A percentile compares a stretch with the other conserved stretches of the same genome.
phyloP scores from a whole-genome alignment of 78 protist species.

The Neovahlkampfia damariscottae region DNA sequence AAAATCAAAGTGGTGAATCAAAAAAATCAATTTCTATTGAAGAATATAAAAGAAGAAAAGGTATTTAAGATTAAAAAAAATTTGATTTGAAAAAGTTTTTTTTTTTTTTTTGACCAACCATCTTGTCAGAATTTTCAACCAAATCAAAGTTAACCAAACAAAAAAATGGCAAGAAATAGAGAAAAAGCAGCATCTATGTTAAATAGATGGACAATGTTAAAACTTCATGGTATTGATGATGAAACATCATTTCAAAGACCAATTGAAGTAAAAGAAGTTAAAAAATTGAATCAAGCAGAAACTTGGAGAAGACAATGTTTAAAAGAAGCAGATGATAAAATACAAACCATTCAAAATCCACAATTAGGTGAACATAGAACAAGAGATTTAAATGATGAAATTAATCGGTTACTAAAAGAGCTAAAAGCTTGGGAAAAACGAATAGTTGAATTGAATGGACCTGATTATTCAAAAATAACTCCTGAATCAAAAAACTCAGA shows the following conservation, averaged over 20 bases:
- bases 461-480: too few relatives aligned
- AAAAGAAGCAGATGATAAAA: background rate
- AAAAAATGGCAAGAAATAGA: background rate
- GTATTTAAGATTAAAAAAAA: background rate
- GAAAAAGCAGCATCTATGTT: conserved; percentile 6
- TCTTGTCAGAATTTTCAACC: background rate
- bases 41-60: background rate
- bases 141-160: background rate
- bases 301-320: background rate
- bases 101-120: background rate
- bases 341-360: conserved; percentile 7
- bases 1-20: background rate
- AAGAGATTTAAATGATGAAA: conserved; percentile 90
- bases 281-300: background rate
- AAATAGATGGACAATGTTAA: background rate
- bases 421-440: conserved; percentile 86
- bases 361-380: conserved; percentile 74
- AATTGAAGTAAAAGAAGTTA: background rate
- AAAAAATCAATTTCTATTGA: background rate
- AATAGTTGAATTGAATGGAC: conserved; percentile 81
- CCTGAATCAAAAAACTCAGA: too few relatives aligned
- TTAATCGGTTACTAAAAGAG: conserved; percentile 77
- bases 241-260: background rate
- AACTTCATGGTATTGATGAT: background rate
- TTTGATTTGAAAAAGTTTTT: background rate